Evolutionary conservation across 441 rosid species (phyloP), one percentile per base, ranked within the genome.

Genomic region (Corymbia calophylla): DNA sequence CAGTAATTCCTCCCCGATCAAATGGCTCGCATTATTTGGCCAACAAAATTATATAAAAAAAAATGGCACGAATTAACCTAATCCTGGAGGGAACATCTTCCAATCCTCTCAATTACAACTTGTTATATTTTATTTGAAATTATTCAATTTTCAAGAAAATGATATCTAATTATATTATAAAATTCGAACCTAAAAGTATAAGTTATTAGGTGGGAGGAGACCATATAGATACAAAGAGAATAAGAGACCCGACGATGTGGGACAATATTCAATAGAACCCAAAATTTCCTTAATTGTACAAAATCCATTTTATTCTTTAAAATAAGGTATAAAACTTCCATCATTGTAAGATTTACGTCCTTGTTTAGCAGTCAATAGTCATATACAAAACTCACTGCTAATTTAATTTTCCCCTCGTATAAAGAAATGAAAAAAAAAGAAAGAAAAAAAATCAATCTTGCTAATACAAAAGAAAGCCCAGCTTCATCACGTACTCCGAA

Each of bases 221-320:
- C 2, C 39, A 66, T 0, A 0, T 64, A 31, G 31, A 54, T 53
- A 53, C 18, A 53, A 53, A 54, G 9, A 54, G 23, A 3, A 66
- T 66, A 2, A 4, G 31, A 0, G 39, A 31, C 39, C 3, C 0
- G 0, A 23, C 5, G 16, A 31, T 31, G 3, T 16, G 19, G 32
- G 21, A 16, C 18, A 8, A 31, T 7, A 31, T 66, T 31, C 10
- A 25, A 58, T 58, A 25, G 14, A 23, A 9, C 0, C 0, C 25
- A 58, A 58, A 58, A 58, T 58, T 58, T 58, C 64, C 1, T 58
- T 58, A 58, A 58, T 58, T 5, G 14, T 25, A 58, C 1, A 25
- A 58, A 25, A 25, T 58, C 14, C 7, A 58, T 58, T 58, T 4
- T 58, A 29, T 58, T 21, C 29, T 23, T 23, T 39, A 39, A 39